A percentile compares a stretch with the other conserved stretches of the same genome.
Evolutionary conservation across 1,284 basidiomycete species (phyloP).

Genomic region (Boletus subluridellus): DNA sequence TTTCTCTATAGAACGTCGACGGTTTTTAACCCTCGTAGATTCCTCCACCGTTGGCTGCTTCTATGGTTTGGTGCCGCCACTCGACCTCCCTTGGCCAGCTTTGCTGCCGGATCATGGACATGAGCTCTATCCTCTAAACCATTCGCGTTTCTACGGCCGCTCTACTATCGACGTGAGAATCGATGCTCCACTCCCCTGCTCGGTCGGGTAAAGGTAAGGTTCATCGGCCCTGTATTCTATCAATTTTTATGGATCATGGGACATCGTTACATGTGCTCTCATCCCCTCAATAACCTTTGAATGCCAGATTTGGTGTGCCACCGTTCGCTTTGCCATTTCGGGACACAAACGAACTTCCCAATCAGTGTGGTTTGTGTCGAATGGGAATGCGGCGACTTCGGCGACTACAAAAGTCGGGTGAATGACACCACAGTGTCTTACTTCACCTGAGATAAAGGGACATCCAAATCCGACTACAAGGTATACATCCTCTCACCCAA

Average conservation of each 20-base stretch:
- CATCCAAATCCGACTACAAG: conserved; percentile 34
- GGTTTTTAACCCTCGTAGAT: neutral
- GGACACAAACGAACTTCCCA: conserved; percentile 23
- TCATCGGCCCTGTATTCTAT: neutral
- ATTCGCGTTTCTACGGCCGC: conserved; percentile 16
- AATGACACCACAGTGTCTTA: conserved; percentile 3
- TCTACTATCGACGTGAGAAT: conserved; percentile 10
- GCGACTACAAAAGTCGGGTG: conserved; percentile 8
- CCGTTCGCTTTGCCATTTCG: conserved; percentile 15
- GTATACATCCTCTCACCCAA: conserved; percentile 4
- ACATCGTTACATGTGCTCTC: conserved; percentile 13
- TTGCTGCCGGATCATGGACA: neutral
- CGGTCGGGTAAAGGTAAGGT: neutral
- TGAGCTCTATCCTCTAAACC: neutral
- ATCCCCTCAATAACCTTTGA: neutral
- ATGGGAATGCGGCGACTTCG: conserved; percentile 19
- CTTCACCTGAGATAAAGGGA: conserved; percentile 35
- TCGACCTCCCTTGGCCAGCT: neutral
- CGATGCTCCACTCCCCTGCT: neutral
- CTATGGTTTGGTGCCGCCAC: neutral
- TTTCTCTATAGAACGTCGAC: neutral
- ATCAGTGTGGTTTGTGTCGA: conserved; percentile 28
- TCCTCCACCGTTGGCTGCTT: neutral
- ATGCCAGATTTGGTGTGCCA: conserved; percentile 7
- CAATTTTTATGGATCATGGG: conserved; percentile 19